These are phyloP conservation scores for Alloteropsis semialata DNA, from an alignment of 176 grass and related monocot species.

Conservation along the genomic window DNA sequence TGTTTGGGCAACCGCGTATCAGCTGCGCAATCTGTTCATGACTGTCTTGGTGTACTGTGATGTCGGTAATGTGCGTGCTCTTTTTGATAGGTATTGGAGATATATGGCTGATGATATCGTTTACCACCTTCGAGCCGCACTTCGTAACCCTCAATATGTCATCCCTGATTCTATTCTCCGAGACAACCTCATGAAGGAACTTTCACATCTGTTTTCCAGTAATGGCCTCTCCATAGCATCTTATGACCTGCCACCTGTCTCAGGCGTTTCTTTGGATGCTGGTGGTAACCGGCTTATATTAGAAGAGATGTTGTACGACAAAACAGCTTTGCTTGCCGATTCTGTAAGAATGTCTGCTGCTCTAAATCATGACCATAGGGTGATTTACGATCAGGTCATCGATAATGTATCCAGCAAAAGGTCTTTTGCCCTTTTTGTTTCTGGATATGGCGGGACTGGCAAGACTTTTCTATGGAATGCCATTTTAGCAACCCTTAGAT, in stretches of 20 bases:
- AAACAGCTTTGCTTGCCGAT: too few species aligned
- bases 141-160: rapidly evolving
- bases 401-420: too few species aligned
- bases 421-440: too few species aligned
- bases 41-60: not conserved
- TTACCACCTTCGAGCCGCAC: rapidly evolving
- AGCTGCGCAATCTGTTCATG: not conserved
- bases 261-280: too few species aligned
- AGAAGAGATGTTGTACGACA: too few species aligned
- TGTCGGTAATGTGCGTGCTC: not conserved
- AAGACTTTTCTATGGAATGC: not conserved
- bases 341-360: too few species aligned
- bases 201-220: too few species aligned
- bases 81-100: not conserved
- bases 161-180: not conserved
- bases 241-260: too few species aligned
- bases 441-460: not conserved
- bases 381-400: too few species aligned
- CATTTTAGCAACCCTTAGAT: not conserved
- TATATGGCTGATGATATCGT: not conserved
- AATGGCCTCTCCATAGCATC: too few species aligned
- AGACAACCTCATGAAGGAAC: not conserved
- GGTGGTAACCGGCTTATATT: too few species aligned
- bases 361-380: too few species aligned
- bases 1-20: not conserved